Base-by-base conservation (phyloP, 768 basidiomycete genomes). In the Kwoniella pini region DNA sequence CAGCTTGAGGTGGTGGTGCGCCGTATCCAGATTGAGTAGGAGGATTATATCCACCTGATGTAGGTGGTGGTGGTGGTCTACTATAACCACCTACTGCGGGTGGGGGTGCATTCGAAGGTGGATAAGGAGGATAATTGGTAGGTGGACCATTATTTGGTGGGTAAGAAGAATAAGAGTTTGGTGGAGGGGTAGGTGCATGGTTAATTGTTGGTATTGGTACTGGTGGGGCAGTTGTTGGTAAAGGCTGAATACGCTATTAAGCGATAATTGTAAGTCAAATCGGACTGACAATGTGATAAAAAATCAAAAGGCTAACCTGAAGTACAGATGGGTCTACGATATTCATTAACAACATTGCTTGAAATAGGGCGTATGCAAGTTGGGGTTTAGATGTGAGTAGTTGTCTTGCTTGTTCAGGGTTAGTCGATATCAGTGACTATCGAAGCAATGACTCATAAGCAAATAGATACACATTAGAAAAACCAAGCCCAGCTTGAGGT, bases 351-450 rank as follows among this genome's bases (percentile, higher is more conserved):
- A 98, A 81, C 64, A 99, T 84, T 0, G 91, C 89, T 80, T 97
- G 94, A 82, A 98, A 96, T 13, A 98, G 83, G 3, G 96, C 96
- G 77, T 97, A 98, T 1, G 92, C 88, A 4, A 96, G 84, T 79
- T 98, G 95, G 17, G 96, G 96, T 69, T 97, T 88, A 17, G 86
- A 82, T 24, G 85, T 81, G 43, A 99, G 83, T 38, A 98, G 81
- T 1, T 83, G 81, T 54, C 87, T 83, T 31, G 95, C 94, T 79
- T 93, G 88, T 51, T 95, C 92, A 9, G 94, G 92, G 61, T 91
- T 88, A 0, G 87, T 90, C 44, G 90, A 87, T 30, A 97, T 88
- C 74, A 95, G 92, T 1, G 89, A 89, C 96, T 99, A 36, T 36
- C n/a, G 73, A 54, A 58, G 38, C 38, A 1, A 46, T 57, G 43